Percentiles rank a stretch among this genome's conserved stretches.
Conservation (phyloP, 1,139 yeast genomes). For the Eremothecium cymbalariae region DNA sequence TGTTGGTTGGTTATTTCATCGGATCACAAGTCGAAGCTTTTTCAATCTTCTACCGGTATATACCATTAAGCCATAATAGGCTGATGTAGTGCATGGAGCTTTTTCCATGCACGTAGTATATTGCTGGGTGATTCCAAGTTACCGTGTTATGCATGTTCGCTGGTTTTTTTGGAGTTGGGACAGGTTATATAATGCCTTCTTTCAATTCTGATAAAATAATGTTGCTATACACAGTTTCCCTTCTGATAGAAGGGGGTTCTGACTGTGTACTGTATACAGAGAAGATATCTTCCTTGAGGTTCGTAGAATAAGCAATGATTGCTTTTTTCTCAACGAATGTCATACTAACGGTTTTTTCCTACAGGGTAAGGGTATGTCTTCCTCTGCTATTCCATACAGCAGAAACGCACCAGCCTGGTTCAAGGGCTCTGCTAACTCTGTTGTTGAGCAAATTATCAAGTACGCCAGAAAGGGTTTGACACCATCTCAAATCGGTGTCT, state of each 20-base stretch:
- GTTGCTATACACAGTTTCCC: no score
- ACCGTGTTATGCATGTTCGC: neutral
- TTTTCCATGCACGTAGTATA: constrained; percentile 7
- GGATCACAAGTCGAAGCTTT: constrained; percentile 21
- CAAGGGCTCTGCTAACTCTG: constrained; percentile 92
- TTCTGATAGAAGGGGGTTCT: no score
- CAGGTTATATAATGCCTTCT: no score
- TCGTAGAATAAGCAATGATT: no score
- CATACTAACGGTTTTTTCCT: constrained; percentile 33
- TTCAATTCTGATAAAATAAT: no score
- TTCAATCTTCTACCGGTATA: constrained; percentile 25
- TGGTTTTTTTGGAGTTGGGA: no score
- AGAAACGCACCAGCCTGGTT: constrained; percentile 99
- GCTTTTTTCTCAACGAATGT: no score
- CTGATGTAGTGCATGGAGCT: neutral
- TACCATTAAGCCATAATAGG: constrained; percentile 13
- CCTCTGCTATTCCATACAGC: constrained; percentile 99
- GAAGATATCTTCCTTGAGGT: neutral
- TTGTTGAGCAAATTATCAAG: constrained; percentile 97
- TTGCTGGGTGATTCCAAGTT: constrained; percentile 9
- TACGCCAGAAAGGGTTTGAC: constrained; percentile 99
- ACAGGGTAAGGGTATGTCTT: constrained; percentile 98
- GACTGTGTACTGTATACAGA: no score
- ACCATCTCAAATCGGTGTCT: constrained; percentile 99
- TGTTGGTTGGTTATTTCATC: constrained; percentile 17